Base-by-base conservation (phyloP, 2,329 filamentous ascomycete species). In the Botrytis fabae region DNA sequence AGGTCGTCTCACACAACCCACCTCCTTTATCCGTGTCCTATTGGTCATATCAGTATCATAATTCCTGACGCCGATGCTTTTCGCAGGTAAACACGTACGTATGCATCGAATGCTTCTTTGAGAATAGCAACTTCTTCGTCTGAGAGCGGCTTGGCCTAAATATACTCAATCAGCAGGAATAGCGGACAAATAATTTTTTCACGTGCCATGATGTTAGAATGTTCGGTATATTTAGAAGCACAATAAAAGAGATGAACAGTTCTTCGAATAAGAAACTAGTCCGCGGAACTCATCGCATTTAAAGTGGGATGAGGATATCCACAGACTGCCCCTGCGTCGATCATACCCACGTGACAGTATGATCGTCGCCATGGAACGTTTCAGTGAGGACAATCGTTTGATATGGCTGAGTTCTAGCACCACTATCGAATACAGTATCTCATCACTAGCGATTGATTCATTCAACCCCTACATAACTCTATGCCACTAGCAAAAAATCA, bases 1-100 rank as follows among this genome's bases (percentile, higher is more conserved):
- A 32, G 2, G 22, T 32, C 1, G 4, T 14, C 44, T 61, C 12
- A n/a, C 40, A 59, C 3, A 28, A 38, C 63, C 25, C 18, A 20
- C 72, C 72, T 6, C 72, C 72, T 62, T 73, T 73, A 42, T 73
- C 72, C 4, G 72, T 73, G 32, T 73, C 72, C 72, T 73, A n/a
- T 28, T 20, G 4, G 18, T 28, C n/a, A 7, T 6, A 54, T 73
- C 16, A 73, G 51, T 16, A 32, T 32, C 0, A 8, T 10, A 20
- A 5, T 38, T 25, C 51, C 7, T 40, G 25, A 46, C 8, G 20
- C 2, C 4, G 5, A 1, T 48, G 32, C 0, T 4, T 44, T 40
- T 42, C 3, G 4, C 46, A n/a, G 12, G 42, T 20, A 35, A 16
- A 14, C 32, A 51, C 61, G n/a, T 62, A 73, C 72, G n/a, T 73